Base-by-base conservation (phyloP, 1,284 basidiomycete species). In the Erythrobasidium hasegawianum region DNA sequence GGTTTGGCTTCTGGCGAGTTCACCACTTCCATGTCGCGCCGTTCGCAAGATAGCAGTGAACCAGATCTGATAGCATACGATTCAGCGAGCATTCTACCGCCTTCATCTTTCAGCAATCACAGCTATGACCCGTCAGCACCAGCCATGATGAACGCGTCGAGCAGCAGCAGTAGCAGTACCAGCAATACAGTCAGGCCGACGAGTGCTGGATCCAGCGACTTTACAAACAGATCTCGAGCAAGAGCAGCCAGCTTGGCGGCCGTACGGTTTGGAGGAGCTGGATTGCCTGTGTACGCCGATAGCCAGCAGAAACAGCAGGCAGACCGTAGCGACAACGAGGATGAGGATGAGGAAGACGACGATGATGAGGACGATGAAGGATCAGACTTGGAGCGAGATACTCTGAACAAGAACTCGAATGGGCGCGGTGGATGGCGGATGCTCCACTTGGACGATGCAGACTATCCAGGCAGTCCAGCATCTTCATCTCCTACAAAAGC, bases 371-470 rank as follows among this genome's bases (percentile, higher is more conserved):
- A 65, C 26, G 54, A 56, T 7, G 57, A 59, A 20, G 64, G 47
- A 13, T 40, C 26, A 33, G 52, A 43, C 20, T 49, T 67, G 13
- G 64, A 59, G 52, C 54, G 59, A 50, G 64, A 67, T 45, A 67
- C 64, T 7, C 27, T 67, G 7, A 67, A 67, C 50, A 67, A 67
- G 64, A 60, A 60, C 41, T 43, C 47, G 7, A 43, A 50, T 14
- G 64, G 64, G 9, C 56, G 57, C 27, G 64, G 64, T 16, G 64
- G 64, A 22, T 67, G 64, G 64, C 59, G 59, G 29, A 67, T 67
- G 64, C 27, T 67, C 10, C 53, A 43, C 33, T 38, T 33, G 27
- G 54, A 41, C 38, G 55, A 65, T 29, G 40, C 41, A 27, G 16
- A 47, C 43, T 20, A 49, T n/a, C 39, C 18, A 3, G 38, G 54